Conservation (phyloP, 352 stramenopile species). For the Globisporangium middletonii region DNA sequence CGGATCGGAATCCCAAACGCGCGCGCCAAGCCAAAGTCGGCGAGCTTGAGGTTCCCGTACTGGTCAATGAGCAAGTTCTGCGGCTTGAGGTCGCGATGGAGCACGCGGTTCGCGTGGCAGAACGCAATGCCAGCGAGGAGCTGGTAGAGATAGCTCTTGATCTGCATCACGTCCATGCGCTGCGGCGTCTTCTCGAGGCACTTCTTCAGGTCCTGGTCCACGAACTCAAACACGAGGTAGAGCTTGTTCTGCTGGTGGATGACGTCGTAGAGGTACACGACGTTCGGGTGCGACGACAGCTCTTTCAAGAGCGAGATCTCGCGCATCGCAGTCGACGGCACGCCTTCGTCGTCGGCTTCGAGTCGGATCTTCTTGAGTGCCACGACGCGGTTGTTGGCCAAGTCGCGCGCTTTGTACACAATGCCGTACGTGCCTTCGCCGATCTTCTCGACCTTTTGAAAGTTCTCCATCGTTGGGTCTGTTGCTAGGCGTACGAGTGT, state of each 20-base stretch:
- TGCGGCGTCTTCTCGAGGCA: conserved; percentile 91
- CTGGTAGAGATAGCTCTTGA: conserved; percentile 86
- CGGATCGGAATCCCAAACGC: conserved; percentile 84
- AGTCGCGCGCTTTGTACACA: conserved; percentile 95
- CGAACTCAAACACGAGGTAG: conserved; percentile 85
- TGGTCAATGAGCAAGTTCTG: conserved; percentile 93
- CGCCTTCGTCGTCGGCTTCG: conserved; percentile 94
- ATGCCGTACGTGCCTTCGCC: conserved; percentile 95
- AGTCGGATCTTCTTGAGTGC: conserved; percentile 93
- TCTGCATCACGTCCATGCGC: conserved; percentile 73
- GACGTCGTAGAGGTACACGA: conserved; percentile 86
- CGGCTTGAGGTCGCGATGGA: conserved; percentile 98
- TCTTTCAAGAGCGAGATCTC: conserved; percentile 96
- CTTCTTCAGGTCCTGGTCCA: conserved; percentile 86
- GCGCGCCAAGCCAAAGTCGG: conserved; percentile 90
- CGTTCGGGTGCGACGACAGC: conserved; percentile 92
- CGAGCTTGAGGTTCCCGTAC: conserved; percentile 87
- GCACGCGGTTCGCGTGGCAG: conserved; percentile 94
- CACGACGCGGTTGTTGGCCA: conserved; percentile 87
- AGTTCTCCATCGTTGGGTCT: conserved; percentile 61
- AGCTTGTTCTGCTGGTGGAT: conserved; percentile 85
- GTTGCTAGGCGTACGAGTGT: not conserved
- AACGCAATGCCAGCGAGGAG: conserved; percentile 85
- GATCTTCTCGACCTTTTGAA: conserved; percentile 84
- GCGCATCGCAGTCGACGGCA: conserved; percentile 96